These are phyloP conservation scores for Pyropia yezoensis DNA, from an alignment of 23 red algal species.

Conservation along the genomic window DNA sequence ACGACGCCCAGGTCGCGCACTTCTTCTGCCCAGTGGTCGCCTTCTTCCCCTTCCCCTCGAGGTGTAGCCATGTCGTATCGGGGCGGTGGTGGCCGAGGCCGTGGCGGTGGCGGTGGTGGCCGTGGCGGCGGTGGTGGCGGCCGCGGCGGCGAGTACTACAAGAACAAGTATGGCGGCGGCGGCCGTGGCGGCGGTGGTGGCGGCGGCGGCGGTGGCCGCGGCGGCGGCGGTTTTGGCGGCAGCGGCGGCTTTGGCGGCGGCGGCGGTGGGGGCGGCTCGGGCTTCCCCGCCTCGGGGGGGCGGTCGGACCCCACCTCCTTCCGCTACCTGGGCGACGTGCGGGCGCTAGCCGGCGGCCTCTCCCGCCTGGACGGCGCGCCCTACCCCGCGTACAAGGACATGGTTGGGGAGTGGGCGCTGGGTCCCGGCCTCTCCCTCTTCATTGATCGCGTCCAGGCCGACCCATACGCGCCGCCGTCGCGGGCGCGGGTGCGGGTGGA, in stretches of 20 bases:
- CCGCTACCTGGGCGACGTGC: background rate
- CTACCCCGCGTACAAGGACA: slow-evolving; percentile 56
- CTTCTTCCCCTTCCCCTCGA: too few relatives aligned
- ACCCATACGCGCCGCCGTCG: slow-evolving; percentile 57
- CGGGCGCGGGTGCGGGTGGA: slow-evolving; percentile 26
- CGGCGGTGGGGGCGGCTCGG: background rate
- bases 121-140: too few relatives aligned
- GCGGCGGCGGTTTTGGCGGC: slow-evolving; percentile 7
- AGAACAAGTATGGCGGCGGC: too few relatives aligned
- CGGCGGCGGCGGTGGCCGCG: background rate
- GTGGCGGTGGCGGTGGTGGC: too few relatives aligned
- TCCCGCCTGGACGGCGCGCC: slow-evolving; percentile 14
- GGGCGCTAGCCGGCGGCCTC: slow-evolving; percentile 3
- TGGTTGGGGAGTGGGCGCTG: slow-evolving; percentile 47
- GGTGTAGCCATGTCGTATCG: too few relatives aligned
- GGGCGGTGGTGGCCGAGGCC: too few relatives aligned
- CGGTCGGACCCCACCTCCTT: background rate
- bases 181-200: background rate
- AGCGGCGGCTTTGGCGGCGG: background rate
- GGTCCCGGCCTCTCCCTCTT: slow-evolving; percentile 10
- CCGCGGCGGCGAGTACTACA: too few relatives aligned
- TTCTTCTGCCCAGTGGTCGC: background rate
- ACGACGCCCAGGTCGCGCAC: background rate
- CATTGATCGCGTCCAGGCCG: slow-evolving; percentile 48
- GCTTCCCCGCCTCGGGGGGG: background rate